Conservation (phyloP, 139 green algal species). For the Chlorella sp. region DNA sequence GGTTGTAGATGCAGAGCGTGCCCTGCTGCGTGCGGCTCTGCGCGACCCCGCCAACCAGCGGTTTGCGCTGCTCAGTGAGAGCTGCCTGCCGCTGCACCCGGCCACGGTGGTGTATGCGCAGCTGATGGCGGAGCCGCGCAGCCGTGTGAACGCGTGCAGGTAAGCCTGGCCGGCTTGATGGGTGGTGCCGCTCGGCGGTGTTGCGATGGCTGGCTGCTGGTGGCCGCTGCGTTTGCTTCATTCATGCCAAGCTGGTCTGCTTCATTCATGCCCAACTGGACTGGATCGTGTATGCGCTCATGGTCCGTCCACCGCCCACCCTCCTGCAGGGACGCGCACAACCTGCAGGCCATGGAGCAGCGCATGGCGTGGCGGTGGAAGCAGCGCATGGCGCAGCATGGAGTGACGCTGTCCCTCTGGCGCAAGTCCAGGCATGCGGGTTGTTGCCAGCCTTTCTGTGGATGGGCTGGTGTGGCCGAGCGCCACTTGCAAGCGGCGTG, state of each 20-base stretch:
- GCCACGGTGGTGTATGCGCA: conserved; percentile 38
- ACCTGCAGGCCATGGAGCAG: neutral
- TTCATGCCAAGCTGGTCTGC: too few relatives aligned
- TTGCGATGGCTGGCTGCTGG: neutral
- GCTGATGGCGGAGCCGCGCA: conserved; percentile 36
- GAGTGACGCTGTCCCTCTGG: neutral
- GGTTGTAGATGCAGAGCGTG: conserved; percentile 40
- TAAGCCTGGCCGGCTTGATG: too few relatives aligned
- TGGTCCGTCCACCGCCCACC: neutral
- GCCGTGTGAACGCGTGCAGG: conserved; percentile 53
- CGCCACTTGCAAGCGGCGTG: too few relatives aligned
- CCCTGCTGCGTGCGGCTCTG: conserved; percentile 50
- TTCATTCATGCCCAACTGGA: too few relatives aligned
- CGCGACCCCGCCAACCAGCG: conserved; percentile 48
- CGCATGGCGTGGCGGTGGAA: conserved; percentile 7
- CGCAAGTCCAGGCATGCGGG: neutral
- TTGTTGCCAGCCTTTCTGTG: too few relatives aligned
- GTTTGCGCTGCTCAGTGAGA: conserved; percentile 54
- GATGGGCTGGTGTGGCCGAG: too few relatives aligned
- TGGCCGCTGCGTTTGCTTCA: too few relatives aligned
- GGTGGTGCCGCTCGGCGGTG: too few relatives aligned
- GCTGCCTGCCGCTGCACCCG: conserved; percentile 48
- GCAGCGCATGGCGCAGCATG: neutral
- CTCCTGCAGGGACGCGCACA: neutral
- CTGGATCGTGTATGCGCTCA: too few relatives aligned